Base-by-base conservation (phyloP, 108 stramenopile genomes). In the Cyclotella cryptica region DNA sequence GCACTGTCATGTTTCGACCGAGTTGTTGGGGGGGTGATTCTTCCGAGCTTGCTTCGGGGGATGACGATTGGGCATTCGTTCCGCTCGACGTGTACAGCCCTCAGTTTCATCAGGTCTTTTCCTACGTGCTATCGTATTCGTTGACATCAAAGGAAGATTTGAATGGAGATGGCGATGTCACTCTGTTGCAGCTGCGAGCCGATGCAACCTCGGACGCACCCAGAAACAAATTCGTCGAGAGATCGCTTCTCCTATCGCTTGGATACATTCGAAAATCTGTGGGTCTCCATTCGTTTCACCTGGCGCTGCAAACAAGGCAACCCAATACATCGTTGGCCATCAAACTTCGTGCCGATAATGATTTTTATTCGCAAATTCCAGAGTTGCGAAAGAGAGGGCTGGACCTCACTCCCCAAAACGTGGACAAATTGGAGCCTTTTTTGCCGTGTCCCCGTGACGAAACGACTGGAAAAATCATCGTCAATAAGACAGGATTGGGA, bases 401-500 rank as follows among this genome's bases (percentile, higher is more conserved):
- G 27, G 84, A 89, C 21, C 74, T 78, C 47, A 94, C 94, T 9
- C 83, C 88, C 8, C 78, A 81, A 18, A 82, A 88, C 28, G 86
- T 96, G 3, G 72, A 71, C 22, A 63, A 76, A 28, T 84, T 98
- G 58, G 91, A 92, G 19, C 79, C 70, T 14, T 98, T 95, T 80
- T 77, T 96, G 59, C 84, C 89, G 5, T 94, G 95, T 71, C 93
- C 92, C 19, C 75, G 55, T 41, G 88, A 84, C 60, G 72, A 78
- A 18, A 41, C 49, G 3, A 52, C 69, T 2, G 85, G 86, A 11
- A 79, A 93, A 43, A 83, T 87, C 19, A 62, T 81, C 22, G 88
- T 98, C 27, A 74, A 91, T 43, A 98, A 98, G 88, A 98, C 98
- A 9, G 98, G 98, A 21, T 71, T 98, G 71, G 98, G 98, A 45